Conservation (phyloP, 2,329 filamentous ascomycete species). For the Aspergillus udagawae region DNA sequence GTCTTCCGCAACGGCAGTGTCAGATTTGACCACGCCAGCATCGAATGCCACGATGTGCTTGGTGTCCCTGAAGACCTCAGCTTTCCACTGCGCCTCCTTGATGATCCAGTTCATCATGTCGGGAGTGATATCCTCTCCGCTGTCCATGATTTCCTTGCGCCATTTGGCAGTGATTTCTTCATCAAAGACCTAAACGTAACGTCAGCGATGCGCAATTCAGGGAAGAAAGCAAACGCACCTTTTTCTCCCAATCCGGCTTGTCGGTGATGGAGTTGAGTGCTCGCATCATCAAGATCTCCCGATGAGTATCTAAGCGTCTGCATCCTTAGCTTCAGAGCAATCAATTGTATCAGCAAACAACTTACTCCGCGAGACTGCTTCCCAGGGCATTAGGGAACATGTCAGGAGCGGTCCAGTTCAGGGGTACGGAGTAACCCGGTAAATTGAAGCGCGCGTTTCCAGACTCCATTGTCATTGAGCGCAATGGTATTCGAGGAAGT, state of each 20-base stretch:
- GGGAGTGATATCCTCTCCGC: slow-evolving; percentile 25
- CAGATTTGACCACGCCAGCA: slow-evolving; percentile 51
- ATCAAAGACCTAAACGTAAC: slow-evolving; percentile 28
- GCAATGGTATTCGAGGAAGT: background rate
- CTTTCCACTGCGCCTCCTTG: slow-evolving; percentile 50
- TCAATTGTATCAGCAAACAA: background rate
- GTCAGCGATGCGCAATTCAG: background rate
- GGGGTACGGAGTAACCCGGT: background rate
- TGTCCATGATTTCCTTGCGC: slow-evolving; percentile 21
- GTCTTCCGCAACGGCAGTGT: slow-evolving; percentile 40
- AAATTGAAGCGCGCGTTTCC: background rate
- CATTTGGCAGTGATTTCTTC: slow-evolving; percentile 30
- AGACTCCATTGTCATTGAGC: background rate
- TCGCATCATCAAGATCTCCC: slow-evolving; percentile 37
- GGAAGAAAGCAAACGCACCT: background rate
- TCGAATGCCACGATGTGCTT: slow-evolving; percentile 46
- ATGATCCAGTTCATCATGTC: slow-evolving; percentile 40
- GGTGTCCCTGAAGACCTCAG: slow-evolving; percentile 34
- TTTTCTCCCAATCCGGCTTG: slow-evolving; percentile 38
- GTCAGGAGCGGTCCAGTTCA: background rate
- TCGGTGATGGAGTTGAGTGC: slow-evolving; percentile 43
- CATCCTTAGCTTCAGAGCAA: background rate
- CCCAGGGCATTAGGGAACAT: background rate
- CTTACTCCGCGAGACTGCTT: background rate
- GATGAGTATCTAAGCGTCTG: background rate